Percentiles rank a stretch among this genome's conserved stretches.
phyloP scores from a whole-genome alignment of 441 rosid genomes.

The Aquilaria agallochum region DNA sequence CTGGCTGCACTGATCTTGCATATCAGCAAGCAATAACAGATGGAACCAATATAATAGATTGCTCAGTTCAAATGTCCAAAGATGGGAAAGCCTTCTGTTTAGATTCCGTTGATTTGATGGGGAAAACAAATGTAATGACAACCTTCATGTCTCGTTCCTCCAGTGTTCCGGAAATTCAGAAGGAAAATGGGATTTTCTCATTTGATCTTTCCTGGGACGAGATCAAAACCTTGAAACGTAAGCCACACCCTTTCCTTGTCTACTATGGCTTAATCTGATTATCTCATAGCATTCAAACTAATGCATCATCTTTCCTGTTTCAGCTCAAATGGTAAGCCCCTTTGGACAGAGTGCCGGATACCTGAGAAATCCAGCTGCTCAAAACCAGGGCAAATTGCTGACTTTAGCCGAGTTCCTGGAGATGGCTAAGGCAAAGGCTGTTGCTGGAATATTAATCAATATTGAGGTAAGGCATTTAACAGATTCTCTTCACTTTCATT shows the following conservation, averaged over 20 bases:
- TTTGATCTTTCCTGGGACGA: conserved; percentile 90
- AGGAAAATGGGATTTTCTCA: conserved; percentile 63
- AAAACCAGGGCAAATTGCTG: conserved; percentile 43
- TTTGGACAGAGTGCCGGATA: conserved; percentile 21
- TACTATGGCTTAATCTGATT: not conserved
- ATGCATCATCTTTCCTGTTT: conserved; percentile 8
- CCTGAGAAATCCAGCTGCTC: conserved; percentile 59
- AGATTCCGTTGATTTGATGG: conserved; percentile 54
- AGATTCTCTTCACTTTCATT: not conserved
- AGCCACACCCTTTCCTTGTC: not conserved
- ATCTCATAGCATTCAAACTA: not conserved
- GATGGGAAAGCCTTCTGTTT: conserved; percentile 83
- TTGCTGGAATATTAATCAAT: conserved; percentile 68
- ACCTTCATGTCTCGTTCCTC: conserved; percentile 48
- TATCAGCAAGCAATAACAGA: conserved; percentile 75
- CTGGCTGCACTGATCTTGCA: conserved; percentile 84
- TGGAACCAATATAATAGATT: conserved; percentile 86
- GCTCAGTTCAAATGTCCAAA: conserved; percentile 83
- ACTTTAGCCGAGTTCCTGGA: conserved; percentile 11
- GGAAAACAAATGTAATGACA: conserved; percentile 54
- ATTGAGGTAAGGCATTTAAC: conserved; percentile 43
- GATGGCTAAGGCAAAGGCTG: conserved; percentile 65
- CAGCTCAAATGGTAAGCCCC: conserved; percentile 79
- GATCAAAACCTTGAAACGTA: conserved; percentile 77
- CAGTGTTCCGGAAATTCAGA: conserved; percentile 60